Evolutionary conservation across 2,329 filamentous ascomycete genomes (phyloP), one percentile per base, ranked within the genome.

Genomic region (Fusarium burgessii): DNA sequence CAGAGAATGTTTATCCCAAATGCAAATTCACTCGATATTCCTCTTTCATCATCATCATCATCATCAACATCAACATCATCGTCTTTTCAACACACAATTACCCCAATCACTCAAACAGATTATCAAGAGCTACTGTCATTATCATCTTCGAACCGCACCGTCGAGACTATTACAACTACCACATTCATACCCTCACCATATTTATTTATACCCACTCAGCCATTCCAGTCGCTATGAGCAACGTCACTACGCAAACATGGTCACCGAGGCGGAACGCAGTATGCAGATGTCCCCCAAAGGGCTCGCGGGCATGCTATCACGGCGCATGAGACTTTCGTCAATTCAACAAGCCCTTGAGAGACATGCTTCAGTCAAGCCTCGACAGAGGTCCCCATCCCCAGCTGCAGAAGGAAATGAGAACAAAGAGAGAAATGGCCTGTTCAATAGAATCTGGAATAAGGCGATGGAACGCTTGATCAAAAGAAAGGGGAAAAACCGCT

Each of bases 141-240:
- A 29, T 47, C 52, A 49, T 29, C 33, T 18, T 38, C 36, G 41
- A 14, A 36, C 20, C 33, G 29, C 23, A 49, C 36, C 42, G 18
- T 33, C 43, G 29, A 50, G 43, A 40, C 20, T 18, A 51, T 58
- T 25, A 32, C 13, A 49, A 33, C 11, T 18, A 25, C 17, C 13
- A 50, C 18, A 29, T 29, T 11, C 17, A 18, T 12, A 32, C 11
- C 14, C 35, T 33, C 35, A 32, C 15, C 51, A 29, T 20, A 41
- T 17, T 25, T 23, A 18, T 32, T 18, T 18, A 29, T 29, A 14
- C 36, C 20, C 35, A 35, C 20, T 33, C n/a, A 29, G 5, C 17
- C 43, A 51, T 29, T 15, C n/a, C 35, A 51, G 35, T 14, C 35
- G 55, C 55, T 58, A 51, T 41, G 55, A 50, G 55, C 43, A 40